Conservation (phyloP, 352 stramenopile species). For the Globisporangium orthogonon region DNA sequence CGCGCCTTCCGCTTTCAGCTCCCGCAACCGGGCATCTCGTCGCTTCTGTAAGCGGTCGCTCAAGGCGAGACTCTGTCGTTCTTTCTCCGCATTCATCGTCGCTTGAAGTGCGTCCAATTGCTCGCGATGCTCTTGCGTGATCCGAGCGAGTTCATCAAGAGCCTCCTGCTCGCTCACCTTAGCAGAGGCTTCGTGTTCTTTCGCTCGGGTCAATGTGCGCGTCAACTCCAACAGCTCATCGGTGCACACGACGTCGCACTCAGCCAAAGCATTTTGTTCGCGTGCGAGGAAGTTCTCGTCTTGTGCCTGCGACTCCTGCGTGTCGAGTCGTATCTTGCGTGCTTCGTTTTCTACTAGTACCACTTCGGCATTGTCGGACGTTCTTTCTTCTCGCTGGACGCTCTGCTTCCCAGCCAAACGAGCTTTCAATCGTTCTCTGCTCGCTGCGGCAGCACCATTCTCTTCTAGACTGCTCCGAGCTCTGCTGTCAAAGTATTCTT, state of each 20-base stretch:
- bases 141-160: slow-evolving; percentile 21
- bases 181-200: slow-evolving; percentile 9
- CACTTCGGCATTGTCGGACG: no score
- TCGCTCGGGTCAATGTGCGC: slow-evolving; percentile 10
- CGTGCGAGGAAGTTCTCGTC: slow-evolving; percentile 4
- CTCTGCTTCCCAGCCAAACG: slow-evolving; percentile 1
- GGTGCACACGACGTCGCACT: not conserved
- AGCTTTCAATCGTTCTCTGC: slow-evolving; percentile 4
- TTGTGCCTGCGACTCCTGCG: not conserved
- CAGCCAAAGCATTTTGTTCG: slow-evolving; percentile 1
- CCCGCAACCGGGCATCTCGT: not conserved
- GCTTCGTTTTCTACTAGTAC: no score
- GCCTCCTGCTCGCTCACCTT: slow-evolving; percentile 14
- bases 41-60: slow-evolving; percentile 13
- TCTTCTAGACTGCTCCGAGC: slow-evolving; percentile 9
- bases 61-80: slow-evolving; percentile 18
- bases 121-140: slow-evolving; percentile 18
- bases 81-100: slow-evolving; percentile 17
- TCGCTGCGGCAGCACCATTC: slow-evolving; percentile 9
- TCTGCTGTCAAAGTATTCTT: slow-evolving; percentile 19
- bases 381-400: not conserved
- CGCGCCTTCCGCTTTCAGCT: not conserved
- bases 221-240: not conserved
- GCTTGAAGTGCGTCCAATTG: slow-evolving; percentile 16
- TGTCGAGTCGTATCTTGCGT: not conserved